phyloP scores from a whole-genome alignment of 2,329 filamentous ascomycete genomes.

The Pyrenochaeta sp. region DNA sequence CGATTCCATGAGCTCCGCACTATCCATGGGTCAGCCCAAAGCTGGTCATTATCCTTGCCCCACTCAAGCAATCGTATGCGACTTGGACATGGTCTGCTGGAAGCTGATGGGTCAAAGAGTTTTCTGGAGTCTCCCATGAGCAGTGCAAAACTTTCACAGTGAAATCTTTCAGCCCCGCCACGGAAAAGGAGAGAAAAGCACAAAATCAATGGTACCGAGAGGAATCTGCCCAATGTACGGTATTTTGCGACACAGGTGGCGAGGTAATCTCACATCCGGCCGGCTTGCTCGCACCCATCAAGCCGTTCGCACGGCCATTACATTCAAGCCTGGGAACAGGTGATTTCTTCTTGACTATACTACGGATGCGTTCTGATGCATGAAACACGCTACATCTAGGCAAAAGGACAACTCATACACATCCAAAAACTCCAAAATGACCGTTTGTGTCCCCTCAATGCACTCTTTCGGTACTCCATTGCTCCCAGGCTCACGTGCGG shows the following conservation, averaged over 20 bases:
- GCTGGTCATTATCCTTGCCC: neutral
- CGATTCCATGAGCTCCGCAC: neutral
- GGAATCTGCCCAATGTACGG: neutral
- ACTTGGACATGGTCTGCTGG: neutral
- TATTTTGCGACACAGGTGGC: neutral
- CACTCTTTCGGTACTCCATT: constrained; percentile 9
- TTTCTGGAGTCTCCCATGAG: neutral
- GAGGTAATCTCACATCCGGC: constrained; percentile 16
- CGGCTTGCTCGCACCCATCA: constrained; percentile 14
- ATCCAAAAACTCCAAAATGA: constrained; percentile 25
- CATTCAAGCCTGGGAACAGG: constrained; percentile 9
- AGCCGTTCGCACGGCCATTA: constrained; percentile 15
- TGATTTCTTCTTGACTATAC: constrained; percentile 19
- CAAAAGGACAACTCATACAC: constrained; percentile 21
- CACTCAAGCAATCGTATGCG: neutral
- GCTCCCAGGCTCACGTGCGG: neutral
- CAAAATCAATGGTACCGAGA: neutral
- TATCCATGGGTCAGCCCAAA: neutral
- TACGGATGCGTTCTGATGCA: constrained; percentile 21
- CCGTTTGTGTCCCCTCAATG: constrained; percentile 32
- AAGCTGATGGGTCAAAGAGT: constrained; percentile 2
- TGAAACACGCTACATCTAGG: constrained; percentile 21
- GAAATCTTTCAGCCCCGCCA: neutral
- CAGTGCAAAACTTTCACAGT: neutral
- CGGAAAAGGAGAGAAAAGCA: constrained; percentile 1